A percentile compares a stretch with the other conserved stretches of the same genome.
Evolutionary conservation across 192 early-diverging fungal genomes (phyloP).

Genomic region (Rhizophlyctis rosea): DNA sequence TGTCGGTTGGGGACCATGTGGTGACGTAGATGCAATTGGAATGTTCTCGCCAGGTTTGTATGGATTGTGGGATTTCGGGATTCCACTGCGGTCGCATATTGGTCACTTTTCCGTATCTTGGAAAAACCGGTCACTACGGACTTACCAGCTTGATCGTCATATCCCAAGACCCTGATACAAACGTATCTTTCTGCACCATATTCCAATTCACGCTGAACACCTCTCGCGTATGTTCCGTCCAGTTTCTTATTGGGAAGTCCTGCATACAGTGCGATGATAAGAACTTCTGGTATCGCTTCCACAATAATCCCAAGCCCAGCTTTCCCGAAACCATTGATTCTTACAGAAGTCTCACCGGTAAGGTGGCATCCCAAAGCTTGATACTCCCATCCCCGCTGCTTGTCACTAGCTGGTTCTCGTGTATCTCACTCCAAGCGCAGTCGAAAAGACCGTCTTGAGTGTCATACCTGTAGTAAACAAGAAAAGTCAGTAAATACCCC

Average conservation of each 20-base stretch:
- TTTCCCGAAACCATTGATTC: neutral
- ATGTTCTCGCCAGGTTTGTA: constrained; percentile 87
- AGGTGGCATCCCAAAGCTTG: constrained; percentile 88
- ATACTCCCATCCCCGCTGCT: constrained; percentile 93
- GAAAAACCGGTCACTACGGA: too few species aligned
- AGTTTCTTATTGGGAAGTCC: constrained; percentile 85
- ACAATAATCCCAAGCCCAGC: neutral
- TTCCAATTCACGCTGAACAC: constrained; percentile 97
- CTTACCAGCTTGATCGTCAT: constrained; percentile 85
- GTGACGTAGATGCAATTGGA: constrained; percentile 89
- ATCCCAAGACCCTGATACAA: constrained; percentile 95
- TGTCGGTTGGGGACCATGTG: constrained; percentile 76
- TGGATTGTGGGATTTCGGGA: constrained; percentile 70
- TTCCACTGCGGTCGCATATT: constrained; percentile 79
- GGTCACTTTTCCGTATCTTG: too few species aligned
- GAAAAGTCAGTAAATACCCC: neutral
- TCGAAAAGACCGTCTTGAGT: constrained; percentile 98
- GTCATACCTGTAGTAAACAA: constrained; percentile 67
- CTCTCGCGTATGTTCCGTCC: constrained; percentile 91
- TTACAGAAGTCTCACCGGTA: constrained; percentile 60
- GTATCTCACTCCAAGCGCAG: constrained; percentile 88
- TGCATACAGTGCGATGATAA: constrained; percentile 25
- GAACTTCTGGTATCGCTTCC: too few species aligned
- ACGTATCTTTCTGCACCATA: constrained; percentile 79
- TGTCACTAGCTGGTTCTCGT: constrained; percentile 92